Percentiles rank a stretch among this genome's conserved stretches.
These are phyloP conservation scores for Barbarea vulgaris DNA, from an alignment of 345 rosid species.

Conservation along the genomic window DNA sequence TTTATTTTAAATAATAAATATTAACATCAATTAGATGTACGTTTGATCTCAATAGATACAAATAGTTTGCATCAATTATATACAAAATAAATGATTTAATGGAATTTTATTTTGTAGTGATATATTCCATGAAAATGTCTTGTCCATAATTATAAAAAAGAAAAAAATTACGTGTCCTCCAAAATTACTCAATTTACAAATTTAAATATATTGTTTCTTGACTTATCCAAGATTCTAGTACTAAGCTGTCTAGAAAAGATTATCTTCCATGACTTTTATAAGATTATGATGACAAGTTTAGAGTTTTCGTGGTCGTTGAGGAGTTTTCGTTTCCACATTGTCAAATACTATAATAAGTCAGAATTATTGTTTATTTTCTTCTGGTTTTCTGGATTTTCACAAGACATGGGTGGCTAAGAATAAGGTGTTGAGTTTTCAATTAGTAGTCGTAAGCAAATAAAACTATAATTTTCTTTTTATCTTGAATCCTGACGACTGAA, in stretches of 20 bases:
- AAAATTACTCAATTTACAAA: neutral
- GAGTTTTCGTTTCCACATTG: slow-evolving; percentile 30
- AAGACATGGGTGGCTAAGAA: slow-evolving; percentile 7
- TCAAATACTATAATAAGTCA: slow-evolving; percentile 25
- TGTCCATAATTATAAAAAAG: neutral
- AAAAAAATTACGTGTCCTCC: neutral
- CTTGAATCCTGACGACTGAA: neutral
- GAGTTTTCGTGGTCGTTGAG: slow-evolving; percentile 22
- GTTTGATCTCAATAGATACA: too few species aligned
- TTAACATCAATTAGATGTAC: too few species aligned
- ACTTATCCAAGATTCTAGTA: neutral
- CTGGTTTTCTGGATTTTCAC: neutral
- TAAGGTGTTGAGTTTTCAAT: slow-evolving; percentile 18
- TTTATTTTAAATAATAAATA: too few species aligned
- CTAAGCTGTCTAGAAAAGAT: neutral
- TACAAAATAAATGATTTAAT: too few species aligned
- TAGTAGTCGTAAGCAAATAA: slow-evolving; percentile 13
- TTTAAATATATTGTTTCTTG: slow-evolving; percentile 13
- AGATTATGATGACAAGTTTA: slow-evolving; percentile 10
- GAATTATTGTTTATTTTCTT: neutral
- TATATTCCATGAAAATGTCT: neutral
- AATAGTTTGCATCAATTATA: too few species aligned
- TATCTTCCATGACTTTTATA: slow-evolving; percentile 11
- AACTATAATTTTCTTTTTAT: neutral
- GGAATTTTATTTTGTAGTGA: too few species aligned